Evolutionary conservation across 148 eudicot species (phyloP).

Genomic region (Rhododendron mucronatum): DNA sequence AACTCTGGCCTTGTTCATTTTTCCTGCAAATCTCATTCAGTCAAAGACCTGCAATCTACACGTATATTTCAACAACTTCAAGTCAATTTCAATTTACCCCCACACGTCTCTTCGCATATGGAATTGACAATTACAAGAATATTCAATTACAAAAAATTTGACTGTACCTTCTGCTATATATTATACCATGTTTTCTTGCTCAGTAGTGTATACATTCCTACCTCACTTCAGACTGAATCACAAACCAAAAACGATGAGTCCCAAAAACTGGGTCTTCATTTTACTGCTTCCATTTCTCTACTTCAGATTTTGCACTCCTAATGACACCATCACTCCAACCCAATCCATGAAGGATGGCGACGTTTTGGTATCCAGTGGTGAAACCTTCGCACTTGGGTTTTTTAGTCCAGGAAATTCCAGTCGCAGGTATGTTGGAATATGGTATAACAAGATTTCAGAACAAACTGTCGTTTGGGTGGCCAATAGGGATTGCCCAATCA

Average conservation of each 20-base stretch:
- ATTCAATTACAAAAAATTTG: neutral
- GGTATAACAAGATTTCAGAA: no score
- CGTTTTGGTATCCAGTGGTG: slow-evolving; percentile 3
- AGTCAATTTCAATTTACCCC: no score
- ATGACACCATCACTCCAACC: neutral
- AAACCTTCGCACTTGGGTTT: slow-evolving; percentile 13
- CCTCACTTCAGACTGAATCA: neutral
- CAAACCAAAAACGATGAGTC: neutral
- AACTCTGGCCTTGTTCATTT: no score
- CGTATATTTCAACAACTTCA: no score
- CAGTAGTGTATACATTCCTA: neutral
- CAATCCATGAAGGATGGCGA: neutral
- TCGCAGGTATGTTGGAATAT: no score
- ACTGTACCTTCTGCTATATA: neutral
- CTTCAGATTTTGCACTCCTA: neutral
- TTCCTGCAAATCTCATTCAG: no score
- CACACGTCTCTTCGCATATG: no score
- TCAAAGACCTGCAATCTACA: no score
- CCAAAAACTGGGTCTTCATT: neutral
- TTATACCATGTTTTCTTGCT: neutral
- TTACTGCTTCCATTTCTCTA: neutral
- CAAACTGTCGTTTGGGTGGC: no score
- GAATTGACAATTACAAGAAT: no score
- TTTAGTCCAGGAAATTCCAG: neutral
- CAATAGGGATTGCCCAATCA: no score